Evolutionary conservation across 108 stramenopile genomes (phyloP).

Genomic region (Skeletonema menzelii): DNA sequence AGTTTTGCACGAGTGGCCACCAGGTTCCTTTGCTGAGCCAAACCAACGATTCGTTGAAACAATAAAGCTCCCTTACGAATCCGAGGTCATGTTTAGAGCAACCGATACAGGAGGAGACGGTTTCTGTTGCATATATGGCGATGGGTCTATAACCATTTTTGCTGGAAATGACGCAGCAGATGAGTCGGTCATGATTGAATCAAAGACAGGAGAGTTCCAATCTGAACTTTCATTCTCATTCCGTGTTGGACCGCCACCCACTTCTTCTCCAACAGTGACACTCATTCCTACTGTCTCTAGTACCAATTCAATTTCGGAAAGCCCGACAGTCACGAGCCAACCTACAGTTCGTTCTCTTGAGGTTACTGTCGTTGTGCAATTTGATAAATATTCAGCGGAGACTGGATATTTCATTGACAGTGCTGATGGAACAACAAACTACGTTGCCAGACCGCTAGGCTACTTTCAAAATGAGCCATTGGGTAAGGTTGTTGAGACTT

Average conservation of each 20-base stretch:
- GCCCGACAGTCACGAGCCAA: slow-evolving; percentile 4
- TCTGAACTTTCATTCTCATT: slow-evolving; percentile 2
- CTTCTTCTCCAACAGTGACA: slow-evolving; percentile 2
- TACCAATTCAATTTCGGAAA: neutral
- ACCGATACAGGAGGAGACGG: slow-evolving; percentile 26
- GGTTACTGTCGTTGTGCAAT: slow-evolving; percentile 21
- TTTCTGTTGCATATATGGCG: slow-evolving; percentile 18
- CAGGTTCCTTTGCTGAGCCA: slow-evolving; percentile 10
- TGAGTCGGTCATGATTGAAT: slow-evolving; percentile 12
- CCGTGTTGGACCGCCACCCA: slow-evolving; percentile 16
- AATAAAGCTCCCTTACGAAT: slow-evolving; percentile 8
- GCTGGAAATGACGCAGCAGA: slow-evolving; percentile 15
- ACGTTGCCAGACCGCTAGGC: slow-evolving; percentile 13
- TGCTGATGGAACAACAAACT: slow-evolving; percentile 14
- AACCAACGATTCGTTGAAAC: neutral
- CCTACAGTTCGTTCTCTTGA: neutral
- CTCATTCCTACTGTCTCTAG: neutral
- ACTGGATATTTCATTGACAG: slow-evolving; percentile 27
- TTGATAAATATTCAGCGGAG: slow-evolving; percentile 25
- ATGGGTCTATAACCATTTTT: slow-evolving; percentile 17
- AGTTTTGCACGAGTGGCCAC: slow-evolving; percentile 10
- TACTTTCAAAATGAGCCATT: slow-evolving; percentile 7
- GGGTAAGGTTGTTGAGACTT: slow-evolving; percentile 6
- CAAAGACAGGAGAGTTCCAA: slow-evolving; percentile 15
- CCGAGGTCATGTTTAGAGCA: slow-evolving; percentile 10